Base-by-base conservation (phyloP, 2,329 filamentous ascomycete species). In the Dothideomycetidae sp. region DNA sequence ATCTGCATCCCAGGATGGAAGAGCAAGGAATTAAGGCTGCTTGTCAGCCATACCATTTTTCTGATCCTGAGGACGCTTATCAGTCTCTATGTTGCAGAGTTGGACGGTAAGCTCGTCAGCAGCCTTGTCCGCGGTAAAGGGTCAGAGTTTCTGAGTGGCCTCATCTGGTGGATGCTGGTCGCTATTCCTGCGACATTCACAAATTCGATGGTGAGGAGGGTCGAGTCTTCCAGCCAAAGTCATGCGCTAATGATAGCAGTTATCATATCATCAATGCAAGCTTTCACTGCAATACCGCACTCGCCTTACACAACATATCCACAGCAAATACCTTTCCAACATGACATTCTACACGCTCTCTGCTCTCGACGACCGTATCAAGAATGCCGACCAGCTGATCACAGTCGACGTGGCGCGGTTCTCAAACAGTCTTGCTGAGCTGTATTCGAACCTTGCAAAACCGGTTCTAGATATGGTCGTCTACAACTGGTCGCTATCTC, bases 91-190 rank as follows among this genome's bases (percentile, higher is more conserved):
- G 90, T 98, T 14, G 90, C 90, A 2, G 86, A 93, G 57, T 77
- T 98, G 67, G 90, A 98, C 59, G 90, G 90, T 31, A 77, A 78
- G 43, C 73, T 98, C 42, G 90, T 98, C 42, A 93, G 90, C 61
- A 86, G 76, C 46, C 64, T 98, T 39, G 86, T 98, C 31, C 78
- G 85, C 58, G 90, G 90, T 2, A 90, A 79, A 48, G 90, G 88
- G 11, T 82, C 75, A 57, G 85, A 93, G 47, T 98, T 98, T 48
- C 54, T 96, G 50, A 76, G 78, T 48, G 77, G 84, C 1, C 76
- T 98, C 49, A 73, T 92, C 4, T 94, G 88, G 85, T 98, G 90
- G 90, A 98, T 98, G 90, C 58, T 88, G 39, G 90, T 98, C 47
- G 88, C 90, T 16, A 71, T 98, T 11, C 90, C 90, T 7, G 90